phyloP scores from a whole-genome alignment of 73 alveolate genomes.

The Paramecium caudatum region DNA sequence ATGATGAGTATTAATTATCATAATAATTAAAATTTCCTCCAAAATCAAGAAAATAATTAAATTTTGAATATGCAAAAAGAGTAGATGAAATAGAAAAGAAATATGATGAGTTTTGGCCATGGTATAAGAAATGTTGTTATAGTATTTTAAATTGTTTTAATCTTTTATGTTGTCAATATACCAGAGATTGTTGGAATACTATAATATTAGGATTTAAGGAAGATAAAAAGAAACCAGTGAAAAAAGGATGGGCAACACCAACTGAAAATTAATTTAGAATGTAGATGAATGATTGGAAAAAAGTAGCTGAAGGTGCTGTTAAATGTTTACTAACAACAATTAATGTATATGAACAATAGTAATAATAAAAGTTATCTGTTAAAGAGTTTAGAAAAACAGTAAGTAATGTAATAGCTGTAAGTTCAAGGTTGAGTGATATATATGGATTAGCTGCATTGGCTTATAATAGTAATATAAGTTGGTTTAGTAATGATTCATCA shows the following conservation, averaged over 20 bases:
- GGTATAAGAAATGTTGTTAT: conserved; percentile 46
- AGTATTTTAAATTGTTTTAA: background rate
- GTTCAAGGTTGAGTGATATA: background rate
- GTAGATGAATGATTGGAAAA: conserved; percentile 19
- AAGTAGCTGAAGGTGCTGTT: conserved; percentile 20
- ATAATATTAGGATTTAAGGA: conserved; percentile 25
- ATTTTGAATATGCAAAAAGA: conserved; percentile 51
- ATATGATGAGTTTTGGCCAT: background rate
- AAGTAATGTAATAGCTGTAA: background rate
- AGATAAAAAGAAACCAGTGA: background rate
- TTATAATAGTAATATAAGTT: background rate
- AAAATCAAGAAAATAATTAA: background rate
- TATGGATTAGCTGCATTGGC: conserved; percentile 57
- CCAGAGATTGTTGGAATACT: background rate
- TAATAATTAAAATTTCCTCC: conserved; percentile 10
- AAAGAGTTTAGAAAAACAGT: background rate
- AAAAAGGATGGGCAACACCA: conserved; percentile 14
- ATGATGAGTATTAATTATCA: too few relatives aligned
- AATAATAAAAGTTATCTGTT: background rate
- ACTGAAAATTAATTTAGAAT: background rate
- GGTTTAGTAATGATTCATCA: conserved; percentile 46
- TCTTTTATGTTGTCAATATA: background rate
- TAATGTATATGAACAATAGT: background rate
- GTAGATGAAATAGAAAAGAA: background rate
- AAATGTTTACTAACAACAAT: background rate